Base-by-base conservation (phyloP, 1,284 basidiomycete species). In the Violaceomyces palustris region DNA sequence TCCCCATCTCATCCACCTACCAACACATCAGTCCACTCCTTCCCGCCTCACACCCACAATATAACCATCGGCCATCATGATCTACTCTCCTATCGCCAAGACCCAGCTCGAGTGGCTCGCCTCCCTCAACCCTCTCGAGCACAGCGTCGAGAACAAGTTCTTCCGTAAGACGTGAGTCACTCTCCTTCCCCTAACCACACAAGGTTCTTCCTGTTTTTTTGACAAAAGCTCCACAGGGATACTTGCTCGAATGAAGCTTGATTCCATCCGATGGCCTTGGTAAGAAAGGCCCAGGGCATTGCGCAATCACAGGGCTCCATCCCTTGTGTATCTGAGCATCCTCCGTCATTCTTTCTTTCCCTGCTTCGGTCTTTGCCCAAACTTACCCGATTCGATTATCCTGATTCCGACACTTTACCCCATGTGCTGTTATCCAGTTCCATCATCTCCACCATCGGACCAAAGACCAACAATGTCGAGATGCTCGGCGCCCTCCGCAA, bases 41-140 rank as follows among this genome's bases (percentile, higher is more conserved):
- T n/a, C 26, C 9, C 26, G 9, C n/a, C 26, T 28, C 26, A 28
- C n/a, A 28, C 26, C 26, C 26, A 8, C 26, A 8, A 9, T 28
- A n/a, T 8, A 28, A 28, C 26, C 8, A 28, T n/a, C 26, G 8
- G 26, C 21, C 50, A 48, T 29, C 31, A 67, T 64, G 59, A 59
- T 65, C 49, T 64, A 62, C 47, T 51, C 56, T 36, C 61, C 62
- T 34, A 53, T 62, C 32, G 61, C 59, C 30, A 69, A 65, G 54
- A 50, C 56, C 15, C 70, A 73, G 61, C 60, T 73, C 50, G 67
- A 69, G 58, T 73, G 70, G 70, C 64, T 62, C 40, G 70, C 70
- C 36, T 66, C 64, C 36, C 64, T 73, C 53, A 67, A 72, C 51
- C 70, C 70, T 9, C 64, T 73, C 45, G 67, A 73, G 49, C 57